Base-by-base conservation (phyloP, 2,329 filamentous ascomycete species). In the Emericellopsis atlantica region DNA sequence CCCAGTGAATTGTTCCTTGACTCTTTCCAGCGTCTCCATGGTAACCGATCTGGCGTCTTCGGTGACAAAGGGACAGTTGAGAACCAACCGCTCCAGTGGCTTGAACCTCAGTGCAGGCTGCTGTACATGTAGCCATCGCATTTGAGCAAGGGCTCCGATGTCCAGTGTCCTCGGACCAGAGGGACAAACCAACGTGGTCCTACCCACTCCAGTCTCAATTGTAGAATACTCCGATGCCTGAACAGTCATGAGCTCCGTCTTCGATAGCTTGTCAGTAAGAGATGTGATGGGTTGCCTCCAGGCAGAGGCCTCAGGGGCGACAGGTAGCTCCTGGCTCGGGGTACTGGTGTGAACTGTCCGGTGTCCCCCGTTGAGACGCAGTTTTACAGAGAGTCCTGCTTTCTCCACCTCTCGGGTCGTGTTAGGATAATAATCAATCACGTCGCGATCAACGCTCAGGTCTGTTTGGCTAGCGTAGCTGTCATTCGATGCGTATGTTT, bases 21-120 rank as follows among this genome's bases (percentile, higher is more conserved):
- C 41, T 23, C 34, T 26, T 14, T 43, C 37, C 14, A 43, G 18
- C 8, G 34, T 22, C 29, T 26, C 29, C 14, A 43, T 16, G 11
- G 41, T 24, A 18, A 43, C 23, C 6, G 32, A 12, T 6, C 18
- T 18, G 11, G 40, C 37, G 3, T 40, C 41, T 2, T 36, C 23
- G 23, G 37, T n/a, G 12, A 43, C 14, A 37, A 26, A 37, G 7
- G 37, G 37, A 23, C 37, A 43, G n/a, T 40, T 43, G 15, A 40
- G 22, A 22, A 43, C 41, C 12, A 43, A 32, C 22, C 22, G 18
- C 36, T 38, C 36, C 36, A 38, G n/a, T 12, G 36, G 22, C 24
- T 38, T 38, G 36, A 38, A 38, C 21, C 26, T 38, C 21, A 38
- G 22, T 23, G 36, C 18, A 5, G 36, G 36, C 26, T 29, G 36